phyloP scores from a whole-genome alignment of 176 grass and related monocot genomes.

The Alopecurus myosuroides region DNA sequence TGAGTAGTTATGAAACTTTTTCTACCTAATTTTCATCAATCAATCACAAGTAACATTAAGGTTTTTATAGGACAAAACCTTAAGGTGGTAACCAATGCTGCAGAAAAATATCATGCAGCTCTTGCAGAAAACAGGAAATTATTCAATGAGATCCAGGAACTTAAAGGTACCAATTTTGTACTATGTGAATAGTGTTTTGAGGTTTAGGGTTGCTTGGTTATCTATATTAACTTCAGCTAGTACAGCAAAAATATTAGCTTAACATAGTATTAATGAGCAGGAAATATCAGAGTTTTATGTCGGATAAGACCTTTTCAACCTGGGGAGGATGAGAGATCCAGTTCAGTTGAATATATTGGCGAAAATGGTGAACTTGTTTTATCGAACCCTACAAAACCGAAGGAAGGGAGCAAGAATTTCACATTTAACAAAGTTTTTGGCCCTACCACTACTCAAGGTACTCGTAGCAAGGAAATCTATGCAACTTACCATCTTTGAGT shows the following conservation, averaged over 20 bases:
- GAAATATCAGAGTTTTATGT: conserved; percentile 94
- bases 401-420: conserved; percentile 76
- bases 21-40: conserved; percentile 3
- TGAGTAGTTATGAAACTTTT: not conserved
- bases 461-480: not conserved
- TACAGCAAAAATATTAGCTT: conserved; percentile 22
- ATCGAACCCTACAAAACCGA: conserved; percentile 69
- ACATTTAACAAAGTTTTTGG: conserved; percentile 90
- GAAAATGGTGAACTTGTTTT: conserved; percentile 74
- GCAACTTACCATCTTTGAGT: conserved; percentile 13
- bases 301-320: conserved; percentile 84
- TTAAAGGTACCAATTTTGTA: conserved; percentile 71
- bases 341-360: conserved; percentile 51
- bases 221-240: conserved; percentile 3
- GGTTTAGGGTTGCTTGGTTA: not conserved
- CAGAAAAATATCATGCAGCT: conserved; percentile 64
- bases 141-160: conserved; percentile 88
- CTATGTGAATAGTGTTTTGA: not conserved
- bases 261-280: conserved; percentile 37
- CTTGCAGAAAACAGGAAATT: conserved; percentile 82
- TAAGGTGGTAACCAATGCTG: conserved; percentile 47
- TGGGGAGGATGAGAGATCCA: conserved; percentile 48
- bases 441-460: conserved; percentile 78
- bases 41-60: conserved; percentile 24
- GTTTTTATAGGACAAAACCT: conserved; percentile 34